A percentile compares a stretch with the other conserved stretches of the same genome.
Evolutionary conservation across 257 asterid species (phyloP).

Genomic region (Cruciata laevipes): DNA sequence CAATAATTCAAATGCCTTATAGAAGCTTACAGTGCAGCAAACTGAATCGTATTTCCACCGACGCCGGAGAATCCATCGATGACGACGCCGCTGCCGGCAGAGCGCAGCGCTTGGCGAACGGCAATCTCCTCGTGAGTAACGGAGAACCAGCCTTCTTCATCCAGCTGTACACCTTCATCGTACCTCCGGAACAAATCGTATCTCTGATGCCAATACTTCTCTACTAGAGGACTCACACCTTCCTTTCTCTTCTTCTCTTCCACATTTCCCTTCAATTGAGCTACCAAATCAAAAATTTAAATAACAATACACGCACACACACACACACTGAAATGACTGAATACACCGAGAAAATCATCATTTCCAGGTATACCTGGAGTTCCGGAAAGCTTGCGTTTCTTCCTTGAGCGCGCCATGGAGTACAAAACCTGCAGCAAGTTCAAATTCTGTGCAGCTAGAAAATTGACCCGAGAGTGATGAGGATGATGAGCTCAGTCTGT

Average conservation of each 20-base stretch:
- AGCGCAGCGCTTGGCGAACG: constrained; percentile 57
- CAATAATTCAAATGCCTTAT: neutral
- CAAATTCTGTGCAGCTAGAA: neutral
- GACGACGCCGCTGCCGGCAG: constrained; percentile 52
- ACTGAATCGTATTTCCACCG: constrained; percentile 88
- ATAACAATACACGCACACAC: neutral
- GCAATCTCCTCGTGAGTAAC: constrained; percentile 92
- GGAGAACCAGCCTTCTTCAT: constrained; percentile 97
- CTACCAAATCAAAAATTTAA: constrained; percentile 20
- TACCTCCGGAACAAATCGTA: constrained; percentile 68
- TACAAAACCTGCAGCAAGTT: neutral
- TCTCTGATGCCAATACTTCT: constrained; percentile 73
- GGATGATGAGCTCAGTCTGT: neutral
- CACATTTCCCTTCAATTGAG: constrained; percentile 24
- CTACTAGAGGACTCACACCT: constrained; percentile 56
- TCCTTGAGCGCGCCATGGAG: constrained; percentile 16
- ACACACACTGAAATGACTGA: neutral
- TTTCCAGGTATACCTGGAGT: constrained; percentile 32
- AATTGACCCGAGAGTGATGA: neutral
- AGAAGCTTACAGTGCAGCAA: constrained; percentile 49
- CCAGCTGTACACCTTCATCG: constrained; percentile 64
- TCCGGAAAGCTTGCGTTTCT: constrained; percentile 34
- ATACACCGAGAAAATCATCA: neutral
- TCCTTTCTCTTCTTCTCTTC: constrained; percentile 17
- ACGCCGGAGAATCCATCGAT: constrained; percentile 79